A percentile compares a stretch with the other conserved stretches of the same genome.
These are phyloP conservation scores for Leccinum obscurum DNA, from an alignment of 768 basidiomycete species.

Conservation along the genomic window DNA sequence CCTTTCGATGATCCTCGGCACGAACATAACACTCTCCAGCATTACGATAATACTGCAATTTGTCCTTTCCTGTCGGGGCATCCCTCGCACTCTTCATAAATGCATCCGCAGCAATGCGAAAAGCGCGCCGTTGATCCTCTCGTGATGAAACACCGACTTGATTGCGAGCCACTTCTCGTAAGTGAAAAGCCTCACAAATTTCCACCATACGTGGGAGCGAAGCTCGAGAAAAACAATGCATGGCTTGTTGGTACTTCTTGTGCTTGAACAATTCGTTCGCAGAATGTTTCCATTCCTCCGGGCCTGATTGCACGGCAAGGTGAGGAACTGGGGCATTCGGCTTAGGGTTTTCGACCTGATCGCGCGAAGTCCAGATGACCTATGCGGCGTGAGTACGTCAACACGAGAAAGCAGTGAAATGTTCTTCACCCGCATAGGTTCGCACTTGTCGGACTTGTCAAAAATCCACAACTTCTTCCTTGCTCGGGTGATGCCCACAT, in stretches of 20 bases:
- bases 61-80: conserved; percentile 29
- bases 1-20: conserved; percentile 40
- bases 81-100: conserved; percentile 45
- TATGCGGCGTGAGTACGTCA: too few relatives aligned
- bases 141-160: conserved; percentile 26
- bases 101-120: conserved; percentile 46
- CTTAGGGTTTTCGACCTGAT: too few relatives aligned
- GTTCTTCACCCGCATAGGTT: too few relatives aligned
- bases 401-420: too few relatives aligned
- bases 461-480: too few relatives aligned
- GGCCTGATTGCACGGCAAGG: conserved; percentile 54
- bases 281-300: conserved; percentile 47
- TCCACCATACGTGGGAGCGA: conserved; percentile 40
- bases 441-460: too few relatives aligned
- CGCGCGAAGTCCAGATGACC: too few relatives aligned
- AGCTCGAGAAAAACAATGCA: conserved; percentile 55
- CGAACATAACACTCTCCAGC: conserved; percentile 50
- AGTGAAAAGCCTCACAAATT: conserved; percentile 52
- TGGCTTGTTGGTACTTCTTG: conserved; percentile 49
- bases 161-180: conserved; percentile 50
- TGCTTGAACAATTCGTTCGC: conserved; percentile 39
- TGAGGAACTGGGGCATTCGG: conserved; percentile 53
- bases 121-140: conserved; percentile 37
- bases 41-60: conserved; percentile 38
- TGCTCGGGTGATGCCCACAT: too few relatives aligned